Evolutionary conservation across 208 protist species (phyloP), one percentile per base, ranked within the genome.

Genomic region (Trichomonas tenax): DNA sequence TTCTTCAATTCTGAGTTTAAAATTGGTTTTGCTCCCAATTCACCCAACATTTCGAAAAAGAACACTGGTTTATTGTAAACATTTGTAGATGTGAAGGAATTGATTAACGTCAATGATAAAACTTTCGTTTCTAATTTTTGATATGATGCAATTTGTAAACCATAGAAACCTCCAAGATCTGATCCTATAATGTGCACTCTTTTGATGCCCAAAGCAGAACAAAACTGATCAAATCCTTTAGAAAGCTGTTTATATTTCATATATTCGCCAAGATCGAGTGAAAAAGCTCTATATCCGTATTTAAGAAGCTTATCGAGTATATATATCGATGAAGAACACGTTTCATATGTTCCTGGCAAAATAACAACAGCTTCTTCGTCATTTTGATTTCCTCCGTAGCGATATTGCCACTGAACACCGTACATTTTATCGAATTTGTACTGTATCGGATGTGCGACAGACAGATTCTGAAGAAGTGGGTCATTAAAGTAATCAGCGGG

Each of bases 71-170:
- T 34, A 17, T 84, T 84, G 34, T 41, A 84, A 40, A 41, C 34
- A 40, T 84, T n/a, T 40, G 34, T 41, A n/a, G 82, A 89, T n/a
- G 40, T 46, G 31, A 44, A 89, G n/a, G 82, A 45, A 46, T 89
- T 89, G 48, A 89, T 89, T 9, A 89, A 46, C 3, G 40, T 89
- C 9, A 89, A 45, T 46, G 82, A 89, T 46, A 48, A n/a, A 46
- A 89, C 41, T 89, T 89, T 17, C 9, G 36, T 46, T 46, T 89
- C 82, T 48, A 44, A 23, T 44, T 44, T 89, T 89, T 31, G 82
- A 89, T 46, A 89, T 45, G 82, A 89, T n/a, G 82, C 34, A n/a
- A 89, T 89, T 31, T 89, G 82, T 46, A 89, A n/a, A n/a, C 40
- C 23, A 6, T 89, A 40, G 41, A 44, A 89, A n/a, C 82, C 82